A percentile compares a stretch with the other conserved stretches of the same genome.
phyloP scores from a whole-genome alignment of 2,329 filamentous ascomycete genomes.

The Anthostomella pinea region DNA sequence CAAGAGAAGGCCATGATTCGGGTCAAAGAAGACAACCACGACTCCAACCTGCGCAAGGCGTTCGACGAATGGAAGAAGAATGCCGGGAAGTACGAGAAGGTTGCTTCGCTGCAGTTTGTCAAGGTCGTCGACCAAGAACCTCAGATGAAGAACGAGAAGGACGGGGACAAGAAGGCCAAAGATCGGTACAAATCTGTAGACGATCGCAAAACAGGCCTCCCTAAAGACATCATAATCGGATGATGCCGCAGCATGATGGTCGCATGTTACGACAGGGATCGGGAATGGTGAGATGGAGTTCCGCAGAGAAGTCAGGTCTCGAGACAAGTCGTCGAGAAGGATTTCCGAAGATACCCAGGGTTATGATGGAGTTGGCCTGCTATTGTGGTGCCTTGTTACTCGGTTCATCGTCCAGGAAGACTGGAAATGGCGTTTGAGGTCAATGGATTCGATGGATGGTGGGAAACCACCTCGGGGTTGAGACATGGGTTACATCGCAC shows the following conservation, averaged over 20 bases:
- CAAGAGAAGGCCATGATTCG: conserved; percentile 29
- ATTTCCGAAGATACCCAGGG: no score
- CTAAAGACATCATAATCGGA: conserved; percentile 29
- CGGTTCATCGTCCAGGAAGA: no score
- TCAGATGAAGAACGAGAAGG: conserved; percentile 2
- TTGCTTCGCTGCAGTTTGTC: conserved; percentile 28
- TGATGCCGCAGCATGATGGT: conserved; percentile 13
- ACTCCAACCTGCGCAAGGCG: conserved; percentile 17
- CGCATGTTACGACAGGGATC: no score
- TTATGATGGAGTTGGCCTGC: no score
- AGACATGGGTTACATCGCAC: no score
- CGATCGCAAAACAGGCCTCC: conserved; percentile 24
- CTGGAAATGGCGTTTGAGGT: no score
- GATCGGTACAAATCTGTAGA: conserved; percentile 22
- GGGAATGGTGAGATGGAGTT: neutral
- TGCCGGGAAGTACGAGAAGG: conserved; percentile 12
- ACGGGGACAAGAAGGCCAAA: no score
- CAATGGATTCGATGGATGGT: no score
- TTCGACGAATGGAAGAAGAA: conserved; percentile 32
- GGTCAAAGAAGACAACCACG: conserved; percentile 18
- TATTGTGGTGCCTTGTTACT: no score
- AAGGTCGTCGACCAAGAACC: conserved; percentile 22
- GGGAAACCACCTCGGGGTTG: no score
- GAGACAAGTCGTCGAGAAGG: no score
- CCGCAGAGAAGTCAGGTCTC: no score